phyloP scores from a whole-genome alignment of 202 grass and related monocot species.

The Elaeis oleifera region DNA sequence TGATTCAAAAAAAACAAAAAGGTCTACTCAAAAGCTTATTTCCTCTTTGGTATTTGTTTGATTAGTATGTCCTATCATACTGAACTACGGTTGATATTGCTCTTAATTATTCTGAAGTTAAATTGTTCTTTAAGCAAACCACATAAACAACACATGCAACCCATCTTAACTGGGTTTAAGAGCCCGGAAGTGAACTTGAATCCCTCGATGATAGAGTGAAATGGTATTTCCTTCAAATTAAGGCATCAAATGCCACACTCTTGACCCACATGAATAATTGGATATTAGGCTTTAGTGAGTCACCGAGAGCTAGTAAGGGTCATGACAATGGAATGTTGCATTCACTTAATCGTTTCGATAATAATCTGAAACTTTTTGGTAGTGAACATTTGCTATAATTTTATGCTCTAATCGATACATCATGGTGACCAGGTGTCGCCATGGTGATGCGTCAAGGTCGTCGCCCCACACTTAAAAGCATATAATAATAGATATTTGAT shows the following conservation, averaged over 20 bases:
- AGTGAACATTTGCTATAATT: too few species aligned
- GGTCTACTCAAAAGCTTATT: background rate
- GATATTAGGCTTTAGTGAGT: too few species aligned
- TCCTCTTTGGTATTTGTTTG: background rate
- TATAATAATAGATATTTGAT: constrained; percentile 37
- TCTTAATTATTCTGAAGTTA: background rate
- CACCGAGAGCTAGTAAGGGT: too few species aligned
- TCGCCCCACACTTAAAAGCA: constrained; percentile 29
- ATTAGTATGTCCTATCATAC: background rate
- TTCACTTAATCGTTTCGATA: too few species aligned
- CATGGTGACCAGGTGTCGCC: constrained; percentile 37
- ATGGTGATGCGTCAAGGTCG: constrained; percentile 36
- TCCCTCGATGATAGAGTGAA: too few species aligned
- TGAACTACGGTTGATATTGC: background rate
- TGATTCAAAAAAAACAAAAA: background rate
- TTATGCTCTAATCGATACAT: too few species aligned
- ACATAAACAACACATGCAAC: background rate
- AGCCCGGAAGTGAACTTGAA: too few species aligned
- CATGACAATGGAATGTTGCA: too few species aligned
- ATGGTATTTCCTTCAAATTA: too few species aligned
- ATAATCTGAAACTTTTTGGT: too few species aligned
- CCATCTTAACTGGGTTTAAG: background rate
- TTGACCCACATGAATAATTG: too few species aligned
- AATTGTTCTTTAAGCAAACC: background rate
- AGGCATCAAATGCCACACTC: too few species aligned